Base-by-base conservation (phyloP, 2,329 filamentous ascomycete species). In the Erysiphe pulchra region DNA sequence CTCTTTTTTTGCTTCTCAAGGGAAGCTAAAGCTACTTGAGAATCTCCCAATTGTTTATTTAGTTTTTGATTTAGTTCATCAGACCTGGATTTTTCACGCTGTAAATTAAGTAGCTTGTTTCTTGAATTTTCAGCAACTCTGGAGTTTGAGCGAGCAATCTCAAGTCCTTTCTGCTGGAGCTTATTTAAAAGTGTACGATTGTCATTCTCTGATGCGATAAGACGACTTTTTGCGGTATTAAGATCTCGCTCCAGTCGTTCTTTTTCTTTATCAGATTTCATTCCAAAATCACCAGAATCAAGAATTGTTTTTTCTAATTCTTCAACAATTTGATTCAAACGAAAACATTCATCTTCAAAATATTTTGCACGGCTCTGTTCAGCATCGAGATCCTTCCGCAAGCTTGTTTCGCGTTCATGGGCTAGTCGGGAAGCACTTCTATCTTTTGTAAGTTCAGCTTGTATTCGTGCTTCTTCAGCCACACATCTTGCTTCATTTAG, bases 1-100 rank as follows among this genome's bases (percentile, higher is more conserved):
- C 94, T 94, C 62, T 95, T 87, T 45, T 90, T 80, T 60, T 90
- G 84, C 66, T 95, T 95, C 59, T 94, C 85, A 8, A 94, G 64
- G 1, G 82, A 80, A 0, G 80, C 80, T 51, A 92, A 75, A 5
- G 75, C 75, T 20, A 94, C 62, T 54, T 94, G 87, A 6, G 81
- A 70, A 52, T 94, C 86, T 47, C 80, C 84, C 12, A 94, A 69
- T 57, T 94, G 83, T 54, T 83, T 81, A 57, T 80, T 74, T 14
- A 94, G 69, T 53, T 78, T 80, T 58, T 73, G 71, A 56, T 80
- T 85, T 45, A 87, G 78, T 52, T 93, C 85, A 48, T 94, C 86
- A 0, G 81, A 61, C 54, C 79, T 83, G 1, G 71, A 61, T 63
- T 93, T 95, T 56, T 94, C 87, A 14, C 77, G 73, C 51, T 87